phyloP scores from a whole-genome alignment of 371 early-diverging fungal species.

The Rhizopus arrhizus region DNA sequence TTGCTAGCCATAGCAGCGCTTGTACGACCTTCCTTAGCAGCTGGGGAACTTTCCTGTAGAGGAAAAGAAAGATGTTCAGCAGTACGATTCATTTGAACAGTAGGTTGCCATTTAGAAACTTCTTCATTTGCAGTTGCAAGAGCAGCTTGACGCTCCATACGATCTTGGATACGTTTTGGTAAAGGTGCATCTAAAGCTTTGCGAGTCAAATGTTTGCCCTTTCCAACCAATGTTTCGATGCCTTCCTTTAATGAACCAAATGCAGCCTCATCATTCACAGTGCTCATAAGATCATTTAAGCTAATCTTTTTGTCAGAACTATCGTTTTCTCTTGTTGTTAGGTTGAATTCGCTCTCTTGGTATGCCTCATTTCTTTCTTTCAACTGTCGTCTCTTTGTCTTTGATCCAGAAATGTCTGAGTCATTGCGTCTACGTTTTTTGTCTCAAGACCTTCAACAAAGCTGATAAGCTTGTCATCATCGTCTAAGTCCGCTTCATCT shows the following conservation, averaged over 20 bases:
- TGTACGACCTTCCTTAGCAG: constrained; percentile 32
- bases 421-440: constrained; percentile 53
- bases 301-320: constrained; percentile 62
- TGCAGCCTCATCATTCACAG: constrained; percentile 61
- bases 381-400: constrained; percentile 49
- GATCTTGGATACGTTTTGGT: constrained; percentile 81
- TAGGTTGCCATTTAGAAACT: constrained; percentile 81
- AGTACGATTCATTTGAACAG: constrained; percentile 81
- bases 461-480: constrained; percentile 33
- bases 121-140: constrained; percentile 78
- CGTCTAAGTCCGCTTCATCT: constrained; percentile 33
- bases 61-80: constrained; percentile 87
- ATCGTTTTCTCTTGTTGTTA: constrained; percentile 53
- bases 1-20: constrained; percentile 63
- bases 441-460: constrained; percentile 54
- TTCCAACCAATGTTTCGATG: constrained; percentile 60
- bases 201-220: constrained; percentile 48
- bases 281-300: constrained; percentile 73
- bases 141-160: constrained; percentile 84
- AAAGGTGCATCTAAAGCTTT: constrained; percentile 78
- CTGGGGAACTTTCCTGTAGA: constrained; percentile 31
- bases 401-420: constrained; percentile 31
- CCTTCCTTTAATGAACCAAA: constrained; percentile 68
- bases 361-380: constrained; percentile 73
- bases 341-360: constrained; percentile 78